phyloP scores from a whole-genome alignment of 2,329 filamentous ascomycete species.

The Aquanectria penicillioides region DNA sequence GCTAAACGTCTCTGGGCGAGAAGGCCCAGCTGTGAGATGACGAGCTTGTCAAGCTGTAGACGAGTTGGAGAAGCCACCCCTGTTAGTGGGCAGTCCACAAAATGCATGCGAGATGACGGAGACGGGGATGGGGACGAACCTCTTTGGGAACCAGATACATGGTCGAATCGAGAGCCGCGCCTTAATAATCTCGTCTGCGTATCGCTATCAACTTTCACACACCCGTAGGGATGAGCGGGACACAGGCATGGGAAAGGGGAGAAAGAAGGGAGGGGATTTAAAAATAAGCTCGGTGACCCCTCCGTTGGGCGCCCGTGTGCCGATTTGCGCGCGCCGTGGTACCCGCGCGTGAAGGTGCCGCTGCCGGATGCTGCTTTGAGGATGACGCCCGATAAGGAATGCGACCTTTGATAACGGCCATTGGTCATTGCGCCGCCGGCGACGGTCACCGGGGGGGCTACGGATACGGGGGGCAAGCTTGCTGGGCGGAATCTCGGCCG shows the following conservation, averaged over 20 bases:
- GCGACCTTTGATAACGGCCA: constrained; percentile 14
- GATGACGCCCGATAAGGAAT: constrained; percentile 18
- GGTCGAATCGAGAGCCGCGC: constrained; percentile 24
- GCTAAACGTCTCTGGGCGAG: constrained; percentile 90
- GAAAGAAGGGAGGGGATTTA: not conserved
- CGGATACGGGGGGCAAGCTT: too few relatives aligned
- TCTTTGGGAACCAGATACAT: constrained; percentile 63
- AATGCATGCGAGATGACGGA: constrained; percentile 20
- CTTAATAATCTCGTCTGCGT: not conserved
- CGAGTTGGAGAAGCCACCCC: constrained; percentile 14
- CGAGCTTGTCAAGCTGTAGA: constrained; percentile 89
- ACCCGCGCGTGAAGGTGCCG: too few relatives aligned
- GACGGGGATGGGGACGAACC: constrained; percentile 46
- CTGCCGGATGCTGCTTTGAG: constrained; percentile 6
- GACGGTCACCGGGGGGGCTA: not conserved
- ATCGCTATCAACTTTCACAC: constrained; percentile 9
- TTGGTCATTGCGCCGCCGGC: constrained; percentile 16
- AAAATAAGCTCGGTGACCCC: constrained; percentile 15
- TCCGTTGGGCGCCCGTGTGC: constrained; percentile 4
- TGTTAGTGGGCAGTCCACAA: constrained; percentile 25
- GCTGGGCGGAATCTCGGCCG: too few relatives aligned
- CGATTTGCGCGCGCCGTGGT: constrained; percentile 8
- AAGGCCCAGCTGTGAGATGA: constrained; percentile 87
- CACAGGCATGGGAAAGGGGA: not conserved
- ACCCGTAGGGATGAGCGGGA: not conserved